These are phyloP conservation scores for Terfezia claveryi DNA, from an alignment of 495 filamentous ascomycete species.

Conservation along the genomic window DNA sequence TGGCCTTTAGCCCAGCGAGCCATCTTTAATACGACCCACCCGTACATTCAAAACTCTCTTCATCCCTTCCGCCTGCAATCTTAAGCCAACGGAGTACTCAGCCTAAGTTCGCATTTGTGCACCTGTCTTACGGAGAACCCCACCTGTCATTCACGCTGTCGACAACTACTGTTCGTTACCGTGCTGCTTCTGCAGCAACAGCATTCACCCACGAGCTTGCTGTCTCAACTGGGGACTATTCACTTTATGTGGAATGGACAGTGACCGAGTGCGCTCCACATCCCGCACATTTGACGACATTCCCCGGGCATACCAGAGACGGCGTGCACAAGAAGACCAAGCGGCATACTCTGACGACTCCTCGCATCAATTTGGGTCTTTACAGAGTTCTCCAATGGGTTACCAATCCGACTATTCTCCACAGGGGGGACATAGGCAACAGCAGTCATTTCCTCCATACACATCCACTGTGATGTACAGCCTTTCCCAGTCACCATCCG, in stretches of 20 bases:
- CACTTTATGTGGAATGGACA: slow-evolving; percentile 19
- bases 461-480: slow-evolving; percentile 57
- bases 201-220: slow-evolving; percentile 12
- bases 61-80: too few species aligned
- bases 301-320: neutral
- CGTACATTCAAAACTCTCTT: too few species aligned
- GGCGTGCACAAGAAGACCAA: neutral
- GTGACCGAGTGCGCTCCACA: slow-evolving; percentile 17
- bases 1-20: too few species aligned
- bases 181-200: slow-evolving; percentile 16
- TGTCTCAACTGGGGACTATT: slow-evolving; percentile 14
- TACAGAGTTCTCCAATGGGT: slow-evolving; percentile 19
- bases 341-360: neutral
- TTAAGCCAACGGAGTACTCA: neutral
- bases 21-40: too few species aligned
- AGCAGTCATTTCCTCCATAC: slow-evolving; percentile 31
- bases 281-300: slow-evolving; percentile 3
- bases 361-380: neutral
- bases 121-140: slow-evolving; percentile 6
- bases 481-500: slow-evolving; percentile 35
- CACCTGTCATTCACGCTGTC: slow-evolving; percentile 12
- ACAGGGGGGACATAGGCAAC: slow-evolving; percentile 21
- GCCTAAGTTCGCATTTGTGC: slow-evolving; percentile 8
- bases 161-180: slow-evolving; percentile 11
- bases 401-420: slow-evolving; percentile 26